Base-by-base conservation (phyloP, 768 basidiomycete genomes). In the Sarcodon aspratus region DNA sequence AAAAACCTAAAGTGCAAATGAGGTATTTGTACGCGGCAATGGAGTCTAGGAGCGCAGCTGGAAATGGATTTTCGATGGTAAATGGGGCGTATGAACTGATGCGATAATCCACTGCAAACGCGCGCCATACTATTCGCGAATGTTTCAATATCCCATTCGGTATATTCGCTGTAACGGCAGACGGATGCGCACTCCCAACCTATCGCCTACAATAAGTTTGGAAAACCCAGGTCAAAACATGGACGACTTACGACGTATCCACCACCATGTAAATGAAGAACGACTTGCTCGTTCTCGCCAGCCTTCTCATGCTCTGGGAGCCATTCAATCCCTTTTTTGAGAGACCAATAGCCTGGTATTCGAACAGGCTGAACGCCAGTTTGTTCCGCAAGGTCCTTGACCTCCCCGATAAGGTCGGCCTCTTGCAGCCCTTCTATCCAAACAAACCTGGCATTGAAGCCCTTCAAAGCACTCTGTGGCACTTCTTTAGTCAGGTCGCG, bases 21-120 rank as follows among this genome's bases (percentile, higher is more conserved):
- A 81, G 71, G 63, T 79, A 75, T 9, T 63, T 44, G 51, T 76
- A 79, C 3, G 71, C 75, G 0, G 74, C 68, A 9, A 79, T 43
- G 1, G 65, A 72, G 55, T 80, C 79, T 13, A 80, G 49, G 1
- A 81, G 62, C 0, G 73, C 71, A 0, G 75, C 68, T 1, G 79
- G 79, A 59, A 78, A 80, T 0, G 76, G 62, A 15, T 72, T 63
- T 1, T 55, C 43, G 7, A 55, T 34, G 3, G 46, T 32, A 45
- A 59, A 55, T 7, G 72, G 63, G 13, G 15, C 45, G 15, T 5
- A 15, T 17, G 15, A 15, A 32, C 32, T 46, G 13, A n/a, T 44
- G 21, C 12, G 15, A 51, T 42, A 42, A 17, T 42, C 40, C 13
- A 42, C 40, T 8, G 40, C 8, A 27, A 42, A 27, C 15, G 27